phyloP scores from a whole-genome alignment of 768 basidiomycete species.

The Pleurotus salmoneostramineus region DNA sequence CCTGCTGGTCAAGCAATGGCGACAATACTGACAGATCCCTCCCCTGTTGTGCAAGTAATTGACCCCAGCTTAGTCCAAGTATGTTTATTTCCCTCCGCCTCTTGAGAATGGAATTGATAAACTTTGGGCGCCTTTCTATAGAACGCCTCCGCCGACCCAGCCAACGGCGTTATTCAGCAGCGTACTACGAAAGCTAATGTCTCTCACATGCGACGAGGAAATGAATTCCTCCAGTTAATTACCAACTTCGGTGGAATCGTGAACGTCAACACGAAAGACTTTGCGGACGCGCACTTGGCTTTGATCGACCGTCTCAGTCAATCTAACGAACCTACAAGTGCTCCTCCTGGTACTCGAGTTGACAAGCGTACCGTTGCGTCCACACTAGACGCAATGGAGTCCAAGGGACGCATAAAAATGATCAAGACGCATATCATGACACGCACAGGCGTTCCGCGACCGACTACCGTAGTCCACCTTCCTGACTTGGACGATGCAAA shows the following conservation, averaged over 20 bases:
- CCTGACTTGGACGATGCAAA: conserved; percentile 49
- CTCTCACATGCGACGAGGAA: conserved; percentile 76
- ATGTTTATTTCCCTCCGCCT: too few species aligned
- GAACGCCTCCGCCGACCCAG: not conserved
- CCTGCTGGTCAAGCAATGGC: too few species aligned
- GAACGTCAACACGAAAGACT: conserved; percentile 63
- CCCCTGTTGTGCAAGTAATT: too few species aligned
- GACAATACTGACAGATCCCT: too few species aligned
- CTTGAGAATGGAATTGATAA: too few species aligned
- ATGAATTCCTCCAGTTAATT: conserved; percentile 70
- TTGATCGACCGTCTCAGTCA: conserved; percentile 55
- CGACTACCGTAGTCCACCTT: conserved; percentile 62
- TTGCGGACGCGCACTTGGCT: conserved; percentile 61
- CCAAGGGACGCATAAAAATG: conserved; percentile 63
- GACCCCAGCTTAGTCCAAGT: too few species aligned
- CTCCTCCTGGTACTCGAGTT: conserved; percentile 59
- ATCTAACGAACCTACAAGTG: conserved; percentile 67
- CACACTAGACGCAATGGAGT: conserved; percentile 59
- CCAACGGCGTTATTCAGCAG: not conserved
- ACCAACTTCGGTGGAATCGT: conserved; percentile 63
- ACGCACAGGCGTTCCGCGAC: conserved; percentile 54
- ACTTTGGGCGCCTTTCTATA: not conserved
- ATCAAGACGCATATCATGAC: conserved; percentile 62
- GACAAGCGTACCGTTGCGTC: conserved; percentile 70
- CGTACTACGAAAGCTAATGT: conserved; percentile 51